Percentiles rank a stretch among this genome's conserved stretches.
These are phyloP conservation scores for Phytophthora sp. DNA, from an alignment of 352 stramenopile genomes.

Conservation along the genomic window DNA sequence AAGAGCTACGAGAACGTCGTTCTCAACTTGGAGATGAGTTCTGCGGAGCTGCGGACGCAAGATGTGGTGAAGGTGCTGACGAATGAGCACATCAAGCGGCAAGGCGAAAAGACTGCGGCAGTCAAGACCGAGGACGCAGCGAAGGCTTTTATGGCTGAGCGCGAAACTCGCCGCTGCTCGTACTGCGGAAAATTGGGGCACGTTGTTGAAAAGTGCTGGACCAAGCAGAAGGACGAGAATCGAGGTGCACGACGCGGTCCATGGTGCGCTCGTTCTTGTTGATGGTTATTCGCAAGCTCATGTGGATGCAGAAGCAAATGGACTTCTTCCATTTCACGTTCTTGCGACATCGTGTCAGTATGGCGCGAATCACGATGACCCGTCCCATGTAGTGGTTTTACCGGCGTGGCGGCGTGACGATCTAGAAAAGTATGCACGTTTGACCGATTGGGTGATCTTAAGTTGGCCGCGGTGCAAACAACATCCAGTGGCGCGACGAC, in stretches of 20 bases:
- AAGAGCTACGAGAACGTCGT: slow-evolving; percentile 20
- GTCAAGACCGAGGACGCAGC: slow-evolving; percentile 19
- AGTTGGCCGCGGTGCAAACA: slow-evolving; percentile 26
- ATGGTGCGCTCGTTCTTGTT: no score
- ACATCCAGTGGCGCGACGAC: slow-evolving; percentile 3
- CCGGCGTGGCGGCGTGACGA: no score
- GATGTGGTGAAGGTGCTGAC: slow-evolving; percentile 22
- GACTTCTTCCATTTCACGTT: no score
- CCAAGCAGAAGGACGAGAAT: slow-evolving; percentile 27
- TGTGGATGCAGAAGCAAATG: no score
- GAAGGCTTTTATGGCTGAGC: slow-evolving; percentile 19
- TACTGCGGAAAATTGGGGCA: slow-evolving; percentile 23
- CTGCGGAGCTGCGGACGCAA: slow-evolving; percentile 1
- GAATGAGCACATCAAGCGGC: slow-evolving; percentile 20
- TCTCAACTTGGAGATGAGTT: slow-evolving; percentile 13
- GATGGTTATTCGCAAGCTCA: no score
- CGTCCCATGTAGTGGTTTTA: no score
- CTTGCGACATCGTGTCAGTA: no score
- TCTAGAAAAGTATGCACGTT: no score
- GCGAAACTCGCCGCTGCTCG: slow-evolving; percentile 4
- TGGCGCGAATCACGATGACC: no score
- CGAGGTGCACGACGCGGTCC: not conserved
- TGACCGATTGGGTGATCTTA: no score
- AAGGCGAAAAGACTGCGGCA: slow-evolving; percentile 6
- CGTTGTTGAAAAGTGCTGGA: slow-evolving; percentile 14